These are phyloP conservation scores for Herpotrichia juniperi DNA, from an alignment of 2,329 filamentous ascomycete genomes.

Conservation along the genomic window DNA sequence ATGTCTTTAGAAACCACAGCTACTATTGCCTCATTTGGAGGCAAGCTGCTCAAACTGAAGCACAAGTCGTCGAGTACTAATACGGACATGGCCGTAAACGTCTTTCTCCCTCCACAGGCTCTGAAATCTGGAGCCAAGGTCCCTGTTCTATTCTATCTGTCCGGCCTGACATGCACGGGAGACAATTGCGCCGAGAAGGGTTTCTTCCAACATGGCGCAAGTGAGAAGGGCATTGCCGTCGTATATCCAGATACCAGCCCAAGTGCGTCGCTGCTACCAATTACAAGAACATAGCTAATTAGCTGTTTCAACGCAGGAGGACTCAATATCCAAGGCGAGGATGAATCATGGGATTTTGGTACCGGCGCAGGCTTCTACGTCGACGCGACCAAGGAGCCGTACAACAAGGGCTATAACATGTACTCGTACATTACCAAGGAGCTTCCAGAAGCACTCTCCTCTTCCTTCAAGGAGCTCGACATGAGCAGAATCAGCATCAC, in stretches of 20 bases:
- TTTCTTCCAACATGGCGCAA: constrained; percentile 87
- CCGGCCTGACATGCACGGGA: constrained; percentile 91
- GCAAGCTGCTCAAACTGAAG: constrained; percentile 91
- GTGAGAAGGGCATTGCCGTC: constrained; percentile 83
- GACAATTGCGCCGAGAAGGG: constrained; percentile 80
- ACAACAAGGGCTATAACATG: constrained; percentile 84
- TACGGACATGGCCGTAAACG: constrained; percentile 90
- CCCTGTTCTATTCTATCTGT: constrained; percentile 90
- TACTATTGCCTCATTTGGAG: constrained; percentile 89
- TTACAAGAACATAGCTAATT: constrained; percentile 19
- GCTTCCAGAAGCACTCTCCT: constrained; percentile 79
- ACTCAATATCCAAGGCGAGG: constrained; percentile 79
- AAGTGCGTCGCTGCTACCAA: constrained; percentile 56
- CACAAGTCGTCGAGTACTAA: constrained; percentile 80
- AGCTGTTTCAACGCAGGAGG: constrained; percentile 60
- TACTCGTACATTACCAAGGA: constrained; percentile 90
- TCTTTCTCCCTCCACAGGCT: constrained; percentile 83
- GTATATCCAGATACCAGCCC: constrained; percentile 96
- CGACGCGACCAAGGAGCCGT: constrained; percentile 79
- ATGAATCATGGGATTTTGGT: constrained; percentile 91
- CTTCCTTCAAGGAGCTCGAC: constrained; percentile 75
- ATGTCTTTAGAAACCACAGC: constrained; percentile 86
- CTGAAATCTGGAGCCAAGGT: constrained; percentile 64
- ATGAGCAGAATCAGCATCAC: constrained; percentile 76
- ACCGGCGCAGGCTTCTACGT: constrained; percentile 93